phyloP scores from a whole-genome alignment of 495 filamentous ascomycete species.

The Terfezia claveryi region DNA sequence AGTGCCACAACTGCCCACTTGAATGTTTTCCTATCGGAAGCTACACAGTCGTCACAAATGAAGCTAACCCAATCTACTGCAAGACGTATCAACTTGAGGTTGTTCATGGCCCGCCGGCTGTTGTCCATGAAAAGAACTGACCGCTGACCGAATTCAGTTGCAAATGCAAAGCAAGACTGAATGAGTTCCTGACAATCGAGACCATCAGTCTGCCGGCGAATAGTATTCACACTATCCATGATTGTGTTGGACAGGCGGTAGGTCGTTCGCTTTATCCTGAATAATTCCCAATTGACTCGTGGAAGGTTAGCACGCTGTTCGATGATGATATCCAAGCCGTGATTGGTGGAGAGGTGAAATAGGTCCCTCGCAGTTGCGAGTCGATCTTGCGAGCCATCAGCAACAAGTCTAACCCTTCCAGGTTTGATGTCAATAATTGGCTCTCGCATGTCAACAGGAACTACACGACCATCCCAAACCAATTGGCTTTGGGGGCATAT shows the following conservation, averaged over 20 bases:
- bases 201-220: constrained; percentile 59
- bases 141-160: constrained; percentile 89
- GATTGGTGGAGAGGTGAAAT: constrained; percentile 54
- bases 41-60: constrained; percentile 88
- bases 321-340: constrained; percentile 65
- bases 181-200: constrained; percentile 87
- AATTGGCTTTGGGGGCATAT: constrained; percentile 60
- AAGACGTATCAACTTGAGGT: constrained; percentile 74
- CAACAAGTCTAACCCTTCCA: constrained; percentile 70
- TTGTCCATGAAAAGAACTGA: constrained; percentile 83
- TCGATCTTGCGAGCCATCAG: constrained; percentile 63
- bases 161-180: constrained; percentile 97
- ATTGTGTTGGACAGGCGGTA: constrained; percentile 97
- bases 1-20: constrained; percentile 87
- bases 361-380: constrained; percentile 53
- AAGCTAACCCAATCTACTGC: constrained; percentile 95
- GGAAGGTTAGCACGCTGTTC: constrained; percentile 84
- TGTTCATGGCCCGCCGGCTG: constrained; percentile 87
- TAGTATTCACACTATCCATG: constrained; percentile 93
- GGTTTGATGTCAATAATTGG: constrained; percentile 67
- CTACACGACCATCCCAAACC: constrained; percentile 58
- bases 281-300: constrained; percentile 74
- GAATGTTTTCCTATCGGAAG: constrained; percentile 89
- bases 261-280: constrained; percentile 84
- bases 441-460: constrained; percentile 47